phyloP scores from a whole-genome alignment of 1,139 yeast genomes.

The Kluyveromyces marxianus region DNA sequence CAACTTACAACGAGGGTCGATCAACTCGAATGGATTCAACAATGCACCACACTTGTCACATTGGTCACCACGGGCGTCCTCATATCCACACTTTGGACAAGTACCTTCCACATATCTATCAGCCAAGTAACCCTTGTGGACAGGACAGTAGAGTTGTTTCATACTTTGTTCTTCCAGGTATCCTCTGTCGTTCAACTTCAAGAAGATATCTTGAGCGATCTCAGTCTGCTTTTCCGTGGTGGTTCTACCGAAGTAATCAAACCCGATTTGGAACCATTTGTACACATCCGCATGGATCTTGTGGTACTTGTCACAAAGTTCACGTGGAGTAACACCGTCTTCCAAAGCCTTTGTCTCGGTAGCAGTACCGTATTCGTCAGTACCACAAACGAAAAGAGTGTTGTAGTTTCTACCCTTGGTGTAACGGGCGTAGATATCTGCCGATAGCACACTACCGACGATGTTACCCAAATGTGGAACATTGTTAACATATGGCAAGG shows the following conservation, averaged over 20 bases:
- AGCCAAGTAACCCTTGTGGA: conserved; percentile 85
- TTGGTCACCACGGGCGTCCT: conserved; percentile 98
- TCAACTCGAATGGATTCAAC: conserved; percentile 85
- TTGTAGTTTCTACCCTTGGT: conserved; percentile 85
- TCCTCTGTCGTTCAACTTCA: conserved; percentile 64
- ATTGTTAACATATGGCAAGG: conserved; percentile 94
- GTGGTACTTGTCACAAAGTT: conserved; percentile 86
- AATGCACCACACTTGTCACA: conserved; percentile 94
- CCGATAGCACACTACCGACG: conserved; percentile 88
- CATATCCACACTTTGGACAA: conserved; percentile 91
- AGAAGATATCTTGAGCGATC: conserved; percentile 89
- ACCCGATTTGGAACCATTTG: conserved; percentile 94
- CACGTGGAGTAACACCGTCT: conserved; percentile 79
- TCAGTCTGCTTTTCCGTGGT: conserved; percentile 88
- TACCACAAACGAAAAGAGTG: conserved; percentile 84
- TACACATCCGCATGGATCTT: conserved; percentile 80
- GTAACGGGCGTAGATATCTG: conserved; percentile 90
- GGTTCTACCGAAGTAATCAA: conserved; percentile 94
- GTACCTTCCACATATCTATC: conserved; percentile 97
- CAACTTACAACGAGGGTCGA: conserved; percentile 90
- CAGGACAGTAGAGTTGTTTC: conserved; percentile 86
- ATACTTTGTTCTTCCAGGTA: conserved; percentile 79
- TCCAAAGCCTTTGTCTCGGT: conserved; percentile 97
- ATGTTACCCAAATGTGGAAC: conserved; percentile 98
- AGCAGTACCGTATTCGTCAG: conserved; percentile 99